Evolutionary conservation across 2,329 filamentous ascomycete species (phyloP), one percentile per base, ranked within the genome.

Genomic region (Tolypocladium sp.): DNA sequence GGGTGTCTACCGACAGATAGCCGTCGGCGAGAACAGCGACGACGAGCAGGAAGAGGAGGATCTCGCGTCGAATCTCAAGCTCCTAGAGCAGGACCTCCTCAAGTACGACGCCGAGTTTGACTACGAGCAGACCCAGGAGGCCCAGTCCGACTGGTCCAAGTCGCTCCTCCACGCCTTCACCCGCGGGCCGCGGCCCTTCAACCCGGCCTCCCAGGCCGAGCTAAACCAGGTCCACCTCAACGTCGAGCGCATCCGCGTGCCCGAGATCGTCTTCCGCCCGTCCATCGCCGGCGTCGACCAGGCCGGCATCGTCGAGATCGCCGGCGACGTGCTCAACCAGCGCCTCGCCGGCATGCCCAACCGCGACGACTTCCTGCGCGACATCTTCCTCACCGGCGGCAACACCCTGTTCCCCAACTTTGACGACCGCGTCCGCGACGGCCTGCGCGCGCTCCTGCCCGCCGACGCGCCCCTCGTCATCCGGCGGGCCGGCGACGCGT

Each of bases 31-130:
- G 9, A 82, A 81, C 65, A 91, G 89, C 69, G 91, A 94, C 62
- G 92, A 97, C 65, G 90, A 93, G 67, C 92, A 96, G 56, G 92
- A 96, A 70, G 93, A 97, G 70, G 90, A 93, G 72, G 93, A 97
- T 68, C 82, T 96, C 0, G 82, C 84, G 59, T 84, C 81, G 6
- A 83, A 81, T 59, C 82, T 99, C 53, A 90, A 90, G 69, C 79
- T 77, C 2, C 83, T 97, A 15, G 94, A 99, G 76, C 81, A 86
- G 57, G 91, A 97, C 67, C 82, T 99, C 25, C 83, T 99, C 37
- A 80, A 89, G 67, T 89, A 94, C 73, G 94, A 99, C 69, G 88
- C 91, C 0, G 81, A 87, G 53, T 99, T 99, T 70, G 92, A 89
- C 2, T 93, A 97, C 73, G 88, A 97, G 64, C 87, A 95, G 72